Base-by-base conservation (phyloP, 441 rosid genomes). In the Cnidoscolus chayamansa region DNA sequence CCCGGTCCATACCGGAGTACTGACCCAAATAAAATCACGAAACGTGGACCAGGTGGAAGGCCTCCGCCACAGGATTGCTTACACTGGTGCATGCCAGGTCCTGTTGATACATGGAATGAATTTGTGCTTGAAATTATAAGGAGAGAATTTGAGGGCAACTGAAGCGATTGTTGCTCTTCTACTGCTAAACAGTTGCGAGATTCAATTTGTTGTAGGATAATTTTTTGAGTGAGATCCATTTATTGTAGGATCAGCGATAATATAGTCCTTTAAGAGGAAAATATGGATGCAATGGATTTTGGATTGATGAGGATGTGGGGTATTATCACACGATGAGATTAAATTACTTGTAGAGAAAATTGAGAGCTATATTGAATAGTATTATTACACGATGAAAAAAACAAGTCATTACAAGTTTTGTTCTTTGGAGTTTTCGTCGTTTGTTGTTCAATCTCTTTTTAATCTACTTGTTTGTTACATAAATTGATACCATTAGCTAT, bases 21-120 rank as follows among this genome's bases (percentile, higher is more conserved):
- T 0, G 94, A 90, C 71, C 99, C 99, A 6, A 87, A 92, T 37
- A 94, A 90, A 81, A 75, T 81, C 71, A 90, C 94, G 0, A 85
- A 90, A 81, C 89, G 96, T 0, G 89, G 96, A 48, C 88, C 92
- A 0, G 86, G 87, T 68, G 99, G 98, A 65, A 84, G 51, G 79
- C 98, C 98, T 17, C 99, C 97, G 0, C 94, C 98, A 0, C 99
- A 94, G 77, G 99, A 94, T 74, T 94, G 98, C 85, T 81, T 94
- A 65, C 99, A 94, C 82, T 94, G 98, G 99, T 94, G 98, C 90
- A 92, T 94, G 99, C 96, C 96, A 0, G 99, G 99, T 20, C 98
- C 99, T 0, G 90, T 94, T 0, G 99, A 94, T 75, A 86, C 88
- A 48, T 94, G 99, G 98, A 94, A 92, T 45, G 99, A 94, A 73